Evolutionary conservation across 2,329 filamentous ascomycete species (phyloP).

Genomic region (Orbilia quercus): DNA sequence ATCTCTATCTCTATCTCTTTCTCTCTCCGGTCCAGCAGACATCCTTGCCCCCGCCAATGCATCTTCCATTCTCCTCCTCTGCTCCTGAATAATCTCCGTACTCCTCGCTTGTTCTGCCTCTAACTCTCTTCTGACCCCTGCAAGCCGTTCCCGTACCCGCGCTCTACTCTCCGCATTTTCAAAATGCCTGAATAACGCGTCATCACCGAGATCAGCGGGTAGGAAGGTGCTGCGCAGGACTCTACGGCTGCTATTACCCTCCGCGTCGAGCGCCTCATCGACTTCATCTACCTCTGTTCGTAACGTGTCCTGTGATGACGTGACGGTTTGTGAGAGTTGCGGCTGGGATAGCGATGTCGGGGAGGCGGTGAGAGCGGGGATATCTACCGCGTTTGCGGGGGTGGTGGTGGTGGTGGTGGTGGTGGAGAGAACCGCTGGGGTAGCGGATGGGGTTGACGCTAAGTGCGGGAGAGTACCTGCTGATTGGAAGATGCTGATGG

Average conservation of each 20-base stretch:
- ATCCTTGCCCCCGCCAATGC: conserved; percentile 6
- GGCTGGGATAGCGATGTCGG: conserved; percentile 2
- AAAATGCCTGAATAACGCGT: conserved; percentile 51
- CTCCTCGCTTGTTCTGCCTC: conserved; percentile 48
- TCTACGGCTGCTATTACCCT: conserved; percentile 51
- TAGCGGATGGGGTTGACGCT: conserved; percentile 7
- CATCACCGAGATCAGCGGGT: conserved; percentile 52
- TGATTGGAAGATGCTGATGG: conserved; percentile 45
- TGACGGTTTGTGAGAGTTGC: background rate
- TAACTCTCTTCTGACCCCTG: conserved; percentile 41
- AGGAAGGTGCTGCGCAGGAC: conserved; percentile 49
- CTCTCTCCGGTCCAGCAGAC: background rate
- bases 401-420: background rate
- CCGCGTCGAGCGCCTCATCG: conserved; percentile 47
- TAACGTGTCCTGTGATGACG: conserved; percentile 17
- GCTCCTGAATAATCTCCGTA: conserved; percentile 46
- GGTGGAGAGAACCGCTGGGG: conserved; percentile 9
- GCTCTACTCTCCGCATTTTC: conserved; percentile 48
- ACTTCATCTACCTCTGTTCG: conserved; percentile 53
- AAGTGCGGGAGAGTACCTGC: conserved; percentile 17
- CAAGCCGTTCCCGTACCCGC: conserved; percentile 39
- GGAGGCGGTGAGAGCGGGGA: conserved; percentile 10
- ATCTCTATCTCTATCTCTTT: background rate
- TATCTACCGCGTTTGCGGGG: conserved; percentile 5
- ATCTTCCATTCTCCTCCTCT: conserved; percentile 44